A percentile compares a stretch with the other conserved stretches of the same genome.
phyloP scores from a whole-genome alignment of 352 stramenopile genomes.

The Phytophthora sansomeana region DNA sequence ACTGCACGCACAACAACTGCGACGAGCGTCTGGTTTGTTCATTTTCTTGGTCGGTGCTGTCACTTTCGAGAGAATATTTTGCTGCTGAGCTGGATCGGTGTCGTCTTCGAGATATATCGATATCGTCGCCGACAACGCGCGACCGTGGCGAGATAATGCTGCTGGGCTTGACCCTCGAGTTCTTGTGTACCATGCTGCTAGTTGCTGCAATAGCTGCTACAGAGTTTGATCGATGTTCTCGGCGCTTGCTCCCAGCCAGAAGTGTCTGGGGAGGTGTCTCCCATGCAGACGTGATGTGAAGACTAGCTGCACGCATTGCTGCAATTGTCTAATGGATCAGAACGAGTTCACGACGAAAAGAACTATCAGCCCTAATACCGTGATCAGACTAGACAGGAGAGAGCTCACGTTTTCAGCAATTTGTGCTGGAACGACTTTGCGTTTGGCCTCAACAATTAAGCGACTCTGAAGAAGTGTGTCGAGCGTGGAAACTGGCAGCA shows the following conservation, averaged over 20 bases:
- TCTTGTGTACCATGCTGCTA: conserved; percentile 1
- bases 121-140: conserved; percentile 11
- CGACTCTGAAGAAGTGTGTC: conserved; percentile 61
- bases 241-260: conserved; percentile 3
- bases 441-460: conserved; percentile 73
- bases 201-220: not conserved
- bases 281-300: conserved; percentile 28
- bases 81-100: conserved; percentile 5
- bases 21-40: conserved; percentile 5
- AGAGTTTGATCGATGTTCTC: conserved; percentile 20
- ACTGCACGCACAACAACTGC: conserved; percentile 16
- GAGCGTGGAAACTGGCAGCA: conserved; percentile 51
- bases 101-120: conserved; percentile 9
- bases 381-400: not conserved
- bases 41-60: not conserved
- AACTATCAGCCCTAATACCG: not conserved
- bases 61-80: conserved; percentile 1
- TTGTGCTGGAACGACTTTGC: conserved; percentile 50
- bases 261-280: not conserved
- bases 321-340: conserved; percentile 44
- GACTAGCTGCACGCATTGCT: conserved; percentile 47
- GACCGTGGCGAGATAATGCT: conserved; percentile 40
- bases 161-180: conserved; percentile 26
- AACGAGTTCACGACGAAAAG: not conserved
- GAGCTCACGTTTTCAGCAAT: conserved; percentile 53